Evolutionary conservation across 371 early-diverging fungal species (phyloP), one percentile per base, ranked within the genome.

Genomic region (Coemansia sp.): DNA sequence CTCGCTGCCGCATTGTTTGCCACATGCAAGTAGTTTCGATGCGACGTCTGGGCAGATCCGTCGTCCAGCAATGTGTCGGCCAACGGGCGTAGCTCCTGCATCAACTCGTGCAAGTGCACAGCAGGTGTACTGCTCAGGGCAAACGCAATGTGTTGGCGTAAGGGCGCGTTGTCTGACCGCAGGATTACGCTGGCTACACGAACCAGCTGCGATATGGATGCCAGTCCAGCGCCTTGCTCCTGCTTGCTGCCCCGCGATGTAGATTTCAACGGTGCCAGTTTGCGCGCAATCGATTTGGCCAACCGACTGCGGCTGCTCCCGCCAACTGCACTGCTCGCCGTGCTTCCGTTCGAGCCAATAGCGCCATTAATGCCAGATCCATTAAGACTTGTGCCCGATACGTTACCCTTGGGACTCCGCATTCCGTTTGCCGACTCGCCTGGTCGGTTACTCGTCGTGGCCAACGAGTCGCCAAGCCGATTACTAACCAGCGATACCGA

Each of bases 201-300:
- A 29, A 81, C 68, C 26, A 81, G 77, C 64, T 80, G 80, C 14
- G 77, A 51, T 18, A 81, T 61, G 11, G 80, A 65, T 0, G 72
- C 63, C 34, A 71, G 63, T 1, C 76, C 81, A 6, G 63, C 59
- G 26, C 68, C 72, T 4, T 67, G 67, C 68, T 79, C 81, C 53
- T 67, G 81, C 53, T 67, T 65, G 56, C 57, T 68, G n/a, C 61
- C 60, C 10, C 79, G 78, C 13, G 68, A 48, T 39, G 54, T 63
- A n/a, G 78, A 52, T 57, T 74, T 79, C 2, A 80, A 71, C 10
- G 80, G 80, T 0, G 78, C 80, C 48, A 80, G 66, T 48, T 73
- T 73, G n/a, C 78, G 73, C 7, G 79, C 79, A 48, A 78, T 76
- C 1, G 72, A 64, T 45, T 77, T 73, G n/a, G 80, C 74, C 66